Base-by-base conservation (phyloP, 768 basidiomycete species). In the Suillus fuscotomentosus region DNA sequence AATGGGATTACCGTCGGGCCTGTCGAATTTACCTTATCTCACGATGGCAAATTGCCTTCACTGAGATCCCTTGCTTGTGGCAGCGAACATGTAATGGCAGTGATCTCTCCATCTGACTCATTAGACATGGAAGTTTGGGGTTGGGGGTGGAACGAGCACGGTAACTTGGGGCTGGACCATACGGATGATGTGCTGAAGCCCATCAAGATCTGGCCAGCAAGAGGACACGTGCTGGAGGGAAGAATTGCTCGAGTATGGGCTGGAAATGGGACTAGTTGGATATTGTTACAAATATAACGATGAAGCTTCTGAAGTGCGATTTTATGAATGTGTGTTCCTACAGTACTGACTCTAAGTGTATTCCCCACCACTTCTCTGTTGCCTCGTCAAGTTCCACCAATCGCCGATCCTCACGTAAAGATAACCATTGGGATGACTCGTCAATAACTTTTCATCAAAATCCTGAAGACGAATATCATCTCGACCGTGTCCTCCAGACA, bases 101-200 rank as follows among this genome's bases (percentile, higher is more conserved):
- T 81, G 1, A 62, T 64, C 56, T 60, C 66, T 4, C 45, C 36
- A 20, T 79, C 66, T 47, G 60, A 47, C 20, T 50, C 60, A 31
- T 39, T 42, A 15, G 66, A 61, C 9, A 65, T 69, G 2, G 82
- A 85, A 67, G 83, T 95, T 0, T 92, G 92, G 96, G 97, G 87
- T 0, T 97, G 96, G 93, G 96, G 96, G 0, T 99, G 97, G 96
- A 99, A 98, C 74, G 97, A 99, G 75, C 97, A 98, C 72, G 97
- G 97, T 8, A 8, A 97, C 75, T 80, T 98, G 36, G 95, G 92
- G 0, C 71, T 86, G n/a, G 89, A 88, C 0, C 79, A 81, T 43
- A 86, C 84, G 5, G 77, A 80, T 3, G 88, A 95, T 69, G 75
- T 84, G 11, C 65, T 69, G 9, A 31, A 71, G 15, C 88, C 90